Conservation (phyloP, 129 eudicot genomes). For the Rutidosis leptorrhynchoides region DNA sequence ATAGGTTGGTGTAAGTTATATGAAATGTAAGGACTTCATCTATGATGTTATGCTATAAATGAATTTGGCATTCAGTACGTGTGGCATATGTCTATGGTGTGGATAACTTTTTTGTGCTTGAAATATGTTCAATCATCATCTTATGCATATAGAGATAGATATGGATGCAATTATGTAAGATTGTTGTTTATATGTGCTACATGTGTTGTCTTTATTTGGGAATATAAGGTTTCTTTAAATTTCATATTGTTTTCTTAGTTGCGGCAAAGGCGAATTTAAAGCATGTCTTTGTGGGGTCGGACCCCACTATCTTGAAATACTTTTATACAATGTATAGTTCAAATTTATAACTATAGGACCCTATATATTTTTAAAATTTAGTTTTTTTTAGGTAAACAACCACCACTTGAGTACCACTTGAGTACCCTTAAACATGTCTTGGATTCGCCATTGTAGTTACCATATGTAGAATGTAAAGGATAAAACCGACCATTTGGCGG, state of each 20-base stretch:
- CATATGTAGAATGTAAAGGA: too few relatives aligned
- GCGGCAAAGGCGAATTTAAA: too few relatives aligned
- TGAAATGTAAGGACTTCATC: background rate
- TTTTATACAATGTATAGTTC: too few relatives aligned
- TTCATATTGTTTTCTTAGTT: background rate
- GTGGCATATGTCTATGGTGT: background rate
- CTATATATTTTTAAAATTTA: too few relatives aligned
- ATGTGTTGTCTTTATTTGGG: slow-evolving; percentile 16
- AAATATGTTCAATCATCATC: background rate
- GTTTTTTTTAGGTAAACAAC: too few relatives aligned
- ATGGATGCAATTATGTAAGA: slow-evolving; percentile 3
- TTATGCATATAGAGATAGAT: background rate
- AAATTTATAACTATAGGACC: too few relatives aligned
- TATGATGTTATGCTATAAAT: background rate
- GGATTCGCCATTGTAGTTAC: too few relatives aligned
- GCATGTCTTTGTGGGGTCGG: too few relatives aligned
- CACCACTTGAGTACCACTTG: too few relatives aligned
- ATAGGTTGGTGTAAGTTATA: background rate
- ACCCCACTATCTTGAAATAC: too few relatives aligned
- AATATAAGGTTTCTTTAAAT: slow-evolving; percentile 6
- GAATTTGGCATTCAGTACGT: slow-evolving; percentile 2
- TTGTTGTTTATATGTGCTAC: background rate
- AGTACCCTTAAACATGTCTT: too few relatives aligned
- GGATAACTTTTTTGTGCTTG: slow-evolving; percentile 19
- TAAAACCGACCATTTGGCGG: too few relatives aligned